These are phyloP conservation scores for Agrostemma githago DNA, from an alignment of 148 eudicot species.

Conservation along the genomic window DNA sequence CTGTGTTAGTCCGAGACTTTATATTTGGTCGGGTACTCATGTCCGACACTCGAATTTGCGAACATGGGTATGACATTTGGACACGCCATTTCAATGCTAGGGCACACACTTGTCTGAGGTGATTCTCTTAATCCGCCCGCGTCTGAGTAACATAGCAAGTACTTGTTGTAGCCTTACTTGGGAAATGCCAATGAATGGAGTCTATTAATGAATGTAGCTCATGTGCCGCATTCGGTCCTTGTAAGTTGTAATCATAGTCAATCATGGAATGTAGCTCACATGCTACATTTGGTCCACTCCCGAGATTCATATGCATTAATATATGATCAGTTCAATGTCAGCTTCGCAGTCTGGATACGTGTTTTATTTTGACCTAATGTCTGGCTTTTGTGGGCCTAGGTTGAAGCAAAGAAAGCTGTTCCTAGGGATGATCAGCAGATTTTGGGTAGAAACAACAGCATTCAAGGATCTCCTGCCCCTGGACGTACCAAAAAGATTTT, in stretches of 20 bases:
- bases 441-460: conserved; percentile 43
- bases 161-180: too few relatives aligned
- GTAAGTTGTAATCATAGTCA: not conserved
- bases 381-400: conserved; percentile 25
- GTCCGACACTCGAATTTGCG: not conserved
- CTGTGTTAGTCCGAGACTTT: not conserved
- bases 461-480: conserved; percentile 47
- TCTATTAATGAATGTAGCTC: too few relatives aligned
- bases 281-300: not conserved
- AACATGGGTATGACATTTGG: too few relatives aligned
- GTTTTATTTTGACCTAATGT: not conserved
- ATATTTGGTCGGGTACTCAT: not conserved
- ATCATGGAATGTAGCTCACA: not conserved
- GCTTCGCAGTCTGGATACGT: not conserved
- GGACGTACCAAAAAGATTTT: conserved; percentile 64
- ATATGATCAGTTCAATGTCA: not conserved
- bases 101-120: not conserved
- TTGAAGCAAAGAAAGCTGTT: conserved; percentile 71
- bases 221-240: too few relatives aligned
- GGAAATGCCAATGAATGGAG: too few relatives aligned
- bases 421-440: conserved; percentile 60
- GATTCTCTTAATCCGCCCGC: not conserved
- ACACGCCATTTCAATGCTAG: too few relatives aligned
- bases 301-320: not conserved
- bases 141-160: not conserved